These are phyloP conservation scores for Trichoderma gamsii DNA, from an alignment of 495 filamentous ascomycete species.

Conservation along the genomic window DNA sequence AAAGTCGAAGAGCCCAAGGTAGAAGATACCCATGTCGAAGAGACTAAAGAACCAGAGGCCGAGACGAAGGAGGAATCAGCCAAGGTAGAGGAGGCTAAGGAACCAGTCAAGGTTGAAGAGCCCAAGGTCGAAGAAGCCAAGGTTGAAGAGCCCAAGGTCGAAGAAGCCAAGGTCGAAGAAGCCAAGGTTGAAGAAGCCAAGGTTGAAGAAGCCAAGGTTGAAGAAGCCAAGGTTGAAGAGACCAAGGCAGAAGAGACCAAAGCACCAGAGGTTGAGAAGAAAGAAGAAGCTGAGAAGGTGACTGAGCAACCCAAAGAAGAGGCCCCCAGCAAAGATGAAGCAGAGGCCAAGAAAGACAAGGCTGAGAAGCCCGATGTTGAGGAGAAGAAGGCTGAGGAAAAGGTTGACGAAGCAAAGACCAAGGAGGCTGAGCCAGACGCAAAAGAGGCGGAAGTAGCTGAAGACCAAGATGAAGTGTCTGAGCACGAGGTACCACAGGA, in stretches of 20 bases:
- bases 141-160: background rate
- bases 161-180: slow-evolving; percentile 21
- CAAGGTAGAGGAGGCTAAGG: slow-evolving; percentile 24
- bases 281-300: slow-evolving; percentile 22
- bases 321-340: slow-evolving; percentile 19
- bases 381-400: background rate
- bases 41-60: background rate
- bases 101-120: slow-evolving; percentile 25
- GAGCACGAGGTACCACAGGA: background rate
- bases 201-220: slow-evolving; percentile 21
- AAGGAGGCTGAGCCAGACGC: background rate
- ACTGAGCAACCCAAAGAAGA: slow-evolving; percentile 3
- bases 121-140: too few relatives aligned
- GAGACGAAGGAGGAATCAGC: background rate
- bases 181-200: slow-evolving; percentile 27
- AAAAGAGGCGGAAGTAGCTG: background rate
- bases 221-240: slow-evolving; percentile 24
- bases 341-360: slow-evolving; percentile 24
- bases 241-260: slow-evolving; percentile 10
- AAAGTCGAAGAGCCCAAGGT: slow-evolving; percentile 21
- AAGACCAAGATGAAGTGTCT: background rate
- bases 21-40: background rate
- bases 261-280: slow-evolving; percentile 18
- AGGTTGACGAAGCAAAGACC: background rate
- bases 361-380: slow-evolving; percentile 19